A percentile compares a stretch with the other conserved stretches of the same genome.
Conservation (phyloP, 441 rosid species). For the Corymbia calophylla region DNA sequence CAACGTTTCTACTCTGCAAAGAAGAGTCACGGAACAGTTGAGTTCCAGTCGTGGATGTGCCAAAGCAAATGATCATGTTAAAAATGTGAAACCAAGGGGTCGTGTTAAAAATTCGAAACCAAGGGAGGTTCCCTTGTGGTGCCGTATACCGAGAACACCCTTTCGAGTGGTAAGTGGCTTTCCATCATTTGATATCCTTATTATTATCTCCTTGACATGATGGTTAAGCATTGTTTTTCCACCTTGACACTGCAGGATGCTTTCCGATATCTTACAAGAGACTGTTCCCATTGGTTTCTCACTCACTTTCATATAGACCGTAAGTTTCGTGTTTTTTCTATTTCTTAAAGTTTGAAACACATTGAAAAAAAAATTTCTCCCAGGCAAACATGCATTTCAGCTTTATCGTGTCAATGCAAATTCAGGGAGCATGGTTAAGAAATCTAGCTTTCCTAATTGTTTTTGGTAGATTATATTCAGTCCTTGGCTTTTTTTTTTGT, state of each 20-base stretch:
- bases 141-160: conserved; percentile 71
- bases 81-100: not conserved
- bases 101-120: conserved; percentile 28
- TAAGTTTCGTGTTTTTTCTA: conserved; percentile 34
- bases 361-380: not conserved
- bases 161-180: conserved; percentile 76
- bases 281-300: conserved; percentile 96
- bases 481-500: not conserved
- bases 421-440: not conserved
- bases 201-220: not conserved
- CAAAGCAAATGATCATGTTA: conserved; percentile 22
- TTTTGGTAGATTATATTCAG: not conserved
- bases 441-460: not conserved
- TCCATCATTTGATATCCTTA: not conserved
- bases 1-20: conserved; percentile 22
- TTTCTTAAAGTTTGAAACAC: not conserved
- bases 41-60: conserved; percentile 23
- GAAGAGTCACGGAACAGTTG: conserved; percentile 13
- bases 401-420: not conserved
- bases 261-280: conserved; percentile 83
- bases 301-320: conserved; percentile 98
- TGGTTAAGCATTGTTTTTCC: not conserved
- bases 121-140: conserved; percentile 72
- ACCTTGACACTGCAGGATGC: conserved; percentile 69
- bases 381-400: not conserved